Evolutionary conservation across 495 filamentous ascomycete genomes (phyloP), one percentile per base, ranked within the genome.

Genomic region (Penicillium chermesinum): DNA sequence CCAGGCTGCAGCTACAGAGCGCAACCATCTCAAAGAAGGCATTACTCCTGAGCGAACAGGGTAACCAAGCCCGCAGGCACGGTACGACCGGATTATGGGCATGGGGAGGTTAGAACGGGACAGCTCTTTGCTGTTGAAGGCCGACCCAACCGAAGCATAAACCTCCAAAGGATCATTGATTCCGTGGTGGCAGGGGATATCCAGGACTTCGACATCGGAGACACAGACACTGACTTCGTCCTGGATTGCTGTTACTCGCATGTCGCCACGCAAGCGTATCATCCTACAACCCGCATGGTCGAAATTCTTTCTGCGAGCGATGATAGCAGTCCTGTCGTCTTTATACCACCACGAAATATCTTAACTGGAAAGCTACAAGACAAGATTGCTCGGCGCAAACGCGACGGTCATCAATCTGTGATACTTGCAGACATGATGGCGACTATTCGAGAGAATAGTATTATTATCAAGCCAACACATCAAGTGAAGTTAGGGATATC

Each of bases 251-350:
- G 45, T 14, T 49, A 49, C 37, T 36, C 38, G 39, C 51, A 49
- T 43, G 27, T 39, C 19, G 45, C 40, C 20, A 48, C 34, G 22
- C 39, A 46, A 39, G 21, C 51, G 16, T 38, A 25, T 30, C 40
- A 48, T 25, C 10, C 41, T 18, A 35, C 32, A 21, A 38, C 34
- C 34, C 46, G 51, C 2, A 27, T 49, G 18, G 51, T 54, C 22
- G 51, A 54, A 41, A 38, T 54, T 27, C 32, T 54, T 36, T 36
- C 51, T 20, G 51, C 51, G 39, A 54, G 38, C 19, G 41, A 43
- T 34, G 41, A 43, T 30, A 1, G 22, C 4, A 54, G 39, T 39
- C 45, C 45, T 27, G 14, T 32, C 33, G 45, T 41, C 27, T 18
- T 47, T 43, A 12, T 18, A 2, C 18, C 51, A 33, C 51, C 51